Base-by-base conservation (phyloP, 1,284 basidiomycete genomes). In the Prillingera fragicola region DNA sequence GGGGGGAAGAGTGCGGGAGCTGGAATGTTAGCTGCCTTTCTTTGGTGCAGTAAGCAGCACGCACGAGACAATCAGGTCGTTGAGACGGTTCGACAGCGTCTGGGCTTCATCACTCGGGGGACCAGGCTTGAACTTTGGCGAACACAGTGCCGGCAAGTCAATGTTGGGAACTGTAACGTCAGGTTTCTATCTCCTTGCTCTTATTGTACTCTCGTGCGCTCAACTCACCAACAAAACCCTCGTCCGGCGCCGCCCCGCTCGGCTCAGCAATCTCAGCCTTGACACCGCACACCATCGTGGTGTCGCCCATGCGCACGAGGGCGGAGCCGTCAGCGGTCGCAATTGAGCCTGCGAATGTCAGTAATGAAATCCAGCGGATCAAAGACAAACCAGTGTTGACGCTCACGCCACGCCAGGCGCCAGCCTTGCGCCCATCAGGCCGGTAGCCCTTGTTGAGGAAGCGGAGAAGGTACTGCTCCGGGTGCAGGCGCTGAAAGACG, bases 241-340 rank as follows among this genome's bases (percentile, higher is more conserved):
- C 75, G 18, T 78, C 73, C 1, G 85, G 86, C 5, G 71, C 71
- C 50, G 88, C 81, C 6, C 90, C 69, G 54, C 85, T 84, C 6
- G 91, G 91, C 59, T 89, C 85, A 25, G 88, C 83, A 32, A 91
- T 84, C 71, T 96, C 89, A n/a, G 87, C 88, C 65, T 94, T 94
- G 56, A 96, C 80, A 2, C 91, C 91, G 60, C 90, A 94, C 0
- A 95, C 84, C 24, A 96, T 77, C 0, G 87, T 92, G 10, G 91
- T 94, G 43, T 87, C 79, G 19, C 91, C 91, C 50, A 94, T 67
- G n/a, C 87, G 76, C 10, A 95, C 86, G 22, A 96, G 80, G 0
- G 89, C 81, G 3, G 89, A 94, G 0, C 90, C 89, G 55, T 91
- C 78, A 0, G 91, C 89, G 0, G 90, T 94, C 0, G 84, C 83